Conservation (phyloP, 2,329 filamentous ascomycete species). For the Herpomyces periplanetae region DNA sequence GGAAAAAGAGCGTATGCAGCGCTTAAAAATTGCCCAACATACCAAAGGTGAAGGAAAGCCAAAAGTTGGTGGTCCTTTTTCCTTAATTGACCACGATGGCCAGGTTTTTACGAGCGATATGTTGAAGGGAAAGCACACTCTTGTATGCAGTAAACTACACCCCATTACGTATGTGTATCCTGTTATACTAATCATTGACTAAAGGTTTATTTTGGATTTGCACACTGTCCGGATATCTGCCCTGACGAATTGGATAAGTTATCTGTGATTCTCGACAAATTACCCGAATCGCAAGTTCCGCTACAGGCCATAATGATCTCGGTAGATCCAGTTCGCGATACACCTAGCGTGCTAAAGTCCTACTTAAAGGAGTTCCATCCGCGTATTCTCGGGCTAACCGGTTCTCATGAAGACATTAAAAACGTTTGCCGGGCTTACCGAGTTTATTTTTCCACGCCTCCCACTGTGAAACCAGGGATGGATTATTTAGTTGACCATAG, state of each 20-base stretch:
- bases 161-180: slow-evolving; percentile 1
- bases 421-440: slow-evolving; percentile 74
- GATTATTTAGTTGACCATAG: slow-evolving; percentile 95
- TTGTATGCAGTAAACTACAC: slow-evolving; percentile 14
- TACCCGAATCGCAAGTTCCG: slow-evolving; percentile 8
- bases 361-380: slow-evolving; percentile 77
- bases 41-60: slow-evolving; percentile 70
- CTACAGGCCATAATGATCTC: slow-evolving; percentile 64
- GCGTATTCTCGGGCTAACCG: slow-evolving; percentile 50
- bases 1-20: slow-evolving; percentile 65
- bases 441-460: slow-evolving; percentile 83
- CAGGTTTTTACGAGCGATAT: slow-evolving; percentile 33
- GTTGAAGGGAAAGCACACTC: slow-evolving; percentile 46
- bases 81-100: slow-evolving; percentile 42
- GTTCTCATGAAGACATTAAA: slow-evolving; percentile 75
- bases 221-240: slow-evolving; percentile 91
- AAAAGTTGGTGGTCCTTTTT: slow-evolving; percentile 63
- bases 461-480: slow-evolving; percentile 53
- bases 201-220: slow-evolving; percentile 90
- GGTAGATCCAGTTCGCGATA: slow-evolving; percentile 73
- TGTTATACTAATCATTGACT: slow-evolving; percentile 1
- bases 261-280: slow-evolving; percentile 53
- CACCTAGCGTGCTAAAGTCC: slow-evolving; percentile 35
- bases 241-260: slow-evolving; percentile 98
- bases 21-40: slow-evolving; percentile 55